These are phyloP conservation scores for Ustilago crameri DNA, from an alignment of 1,284 basidiomycete genomes.

Conservation along the genomic window DNA sequence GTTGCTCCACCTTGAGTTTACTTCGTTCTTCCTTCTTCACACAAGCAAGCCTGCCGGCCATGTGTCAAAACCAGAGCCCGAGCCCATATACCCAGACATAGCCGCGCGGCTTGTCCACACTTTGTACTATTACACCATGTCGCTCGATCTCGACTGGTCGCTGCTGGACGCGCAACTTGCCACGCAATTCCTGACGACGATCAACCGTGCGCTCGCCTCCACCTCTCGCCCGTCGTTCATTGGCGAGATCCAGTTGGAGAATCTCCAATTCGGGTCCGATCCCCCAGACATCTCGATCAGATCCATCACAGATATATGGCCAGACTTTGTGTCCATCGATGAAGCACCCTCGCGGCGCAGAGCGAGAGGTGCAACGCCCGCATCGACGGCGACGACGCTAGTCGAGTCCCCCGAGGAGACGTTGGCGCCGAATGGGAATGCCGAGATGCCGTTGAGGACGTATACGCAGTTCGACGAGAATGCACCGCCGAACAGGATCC, in stretches of 20 bases:
- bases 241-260: slow-evolving; percentile 85
- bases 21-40: background rate
- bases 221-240: slow-evolving; percentile 87
- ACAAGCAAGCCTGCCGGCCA: background rate
- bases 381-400: slow-evolving; percentile 30
- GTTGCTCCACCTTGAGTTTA: background rate
- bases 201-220: slow-evolving; percentile 79
- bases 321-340: slow-evolving; percentile 75
- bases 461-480: slow-evolving; percentile 50
- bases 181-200: slow-evolving; percentile 76
- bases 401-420: slow-evolving; percentile 21
- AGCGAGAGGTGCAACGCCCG: slow-evolving; percentile 32
- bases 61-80: background rate
- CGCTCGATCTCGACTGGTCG: slow-evolving; percentile 73
- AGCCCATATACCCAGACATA: slow-evolving; percentile 6
- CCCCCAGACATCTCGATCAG: slow-evolving; percentile 87
- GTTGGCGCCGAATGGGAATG: slow-evolving; percentile 1
- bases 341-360: slow-evolving; percentile 31
- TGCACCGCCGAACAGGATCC: slow-evolving; percentile 35
- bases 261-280: slow-evolving; percentile 85
- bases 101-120: background rate
- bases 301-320: slow-evolving; percentile 91
- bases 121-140: slow-evolving; percentile 43
- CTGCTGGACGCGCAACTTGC: slow-evolving; percentile 77
- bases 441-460: slow-evolving; percentile 31